These are phyloP conservation scores for Wickerhamiella slavikovae DNA, from an alignment of 805 yeast genomes.

Conservation along the genomic window DNA sequence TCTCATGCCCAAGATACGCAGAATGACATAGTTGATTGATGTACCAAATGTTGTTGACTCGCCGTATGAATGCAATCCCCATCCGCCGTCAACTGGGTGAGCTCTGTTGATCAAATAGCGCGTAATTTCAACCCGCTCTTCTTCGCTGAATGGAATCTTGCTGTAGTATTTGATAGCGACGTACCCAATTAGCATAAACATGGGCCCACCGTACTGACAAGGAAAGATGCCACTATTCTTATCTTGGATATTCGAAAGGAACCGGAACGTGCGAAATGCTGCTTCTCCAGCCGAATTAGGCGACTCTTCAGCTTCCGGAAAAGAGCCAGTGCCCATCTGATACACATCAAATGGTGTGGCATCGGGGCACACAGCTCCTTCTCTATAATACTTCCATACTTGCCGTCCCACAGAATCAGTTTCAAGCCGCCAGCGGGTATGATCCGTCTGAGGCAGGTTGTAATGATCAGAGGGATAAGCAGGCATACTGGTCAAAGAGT, in stretches of 20 bases:
- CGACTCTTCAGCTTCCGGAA: slow-evolving; percentile 18
- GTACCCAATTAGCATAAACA: slow-evolving; percentile 89
- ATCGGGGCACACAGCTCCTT: slow-evolving; percentile 18
- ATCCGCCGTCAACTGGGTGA: slow-evolving; percentile 98
- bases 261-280: slow-evolving; percentile 53
- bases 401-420: slow-evolving; percentile 58
- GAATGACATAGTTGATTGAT: slow-evolving; percentile 58
- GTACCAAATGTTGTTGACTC: slow-evolving; percentile 95
- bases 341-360: slow-evolving; percentile 17
- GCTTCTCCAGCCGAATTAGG: slow-evolving; percentile 21
- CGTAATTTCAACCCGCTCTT: slow-evolving; percentile 44
- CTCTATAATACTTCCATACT: slow-evolving; percentile 41
- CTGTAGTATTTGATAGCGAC: slow-evolving; percentile 56
- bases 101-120: slow-evolving; percentile 80
- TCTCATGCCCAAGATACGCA: slow-evolving; percentile 61
- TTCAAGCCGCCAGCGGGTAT: slow-evolving; percentile 49
- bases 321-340: slow-evolving; percentile 14
- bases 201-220: slow-evolving; percentile 88
- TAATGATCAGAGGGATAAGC: slow-evolving; percentile 37
- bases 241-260: slow-evolving; percentile 52
- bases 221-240: slow-evolving; percentile 69
- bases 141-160: slow-evolving; percentile 44
- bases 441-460: slow-evolving; percentile 50
- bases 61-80: slow-evolving; percentile 91
- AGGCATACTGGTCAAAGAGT: no score